Conservation (phyloP, 805 yeast species). For the Yamadazyma ubonensis region DNA sequence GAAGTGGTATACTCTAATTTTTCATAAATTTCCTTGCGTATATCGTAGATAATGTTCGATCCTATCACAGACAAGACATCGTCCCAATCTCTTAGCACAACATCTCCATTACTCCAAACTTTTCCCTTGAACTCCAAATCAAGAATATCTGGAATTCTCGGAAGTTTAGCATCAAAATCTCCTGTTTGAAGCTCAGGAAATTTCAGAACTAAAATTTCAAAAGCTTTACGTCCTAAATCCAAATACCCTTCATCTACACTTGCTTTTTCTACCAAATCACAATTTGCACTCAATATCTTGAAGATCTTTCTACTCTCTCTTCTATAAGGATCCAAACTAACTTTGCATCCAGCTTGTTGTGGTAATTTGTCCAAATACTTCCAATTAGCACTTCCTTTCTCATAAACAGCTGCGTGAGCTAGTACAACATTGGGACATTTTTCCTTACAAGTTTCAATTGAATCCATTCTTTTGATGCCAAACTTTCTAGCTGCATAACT, state of each 20-base stretch:
- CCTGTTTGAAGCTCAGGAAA: slow-evolving; percentile 46
- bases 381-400: slow-evolving; percentile 85
- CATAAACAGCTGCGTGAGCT: slow-evolving; percentile 93
- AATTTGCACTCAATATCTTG: slow-evolving; percentile 56
- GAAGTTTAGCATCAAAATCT: slow-evolving; percentile 33
- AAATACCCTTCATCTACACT: slow-evolving; percentile 92
- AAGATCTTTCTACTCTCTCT: slow-evolving; percentile 81
- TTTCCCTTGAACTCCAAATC: slow-evolving; percentile 33
- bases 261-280: slow-evolving; percentile 82
- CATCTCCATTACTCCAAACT: slow-evolving; percentile 19
- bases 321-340: slow-evolving; percentile 87
- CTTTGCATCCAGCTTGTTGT: slow-evolving; percentile 66
- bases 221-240: slow-evolving; percentile 72
- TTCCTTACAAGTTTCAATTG: slow-evolving; percentile 59
- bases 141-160: slow-evolving; percentile 41
- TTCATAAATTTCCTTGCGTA: slow-evolving; percentile 52
- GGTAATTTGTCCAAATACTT: slow-evolving; percentile 63
- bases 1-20: slow-evolving; percentile 82
- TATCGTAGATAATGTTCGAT: slow-evolving; percentile 52
- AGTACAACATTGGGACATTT: slow-evolving; percentile 76
- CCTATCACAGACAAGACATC: slow-evolving; percentile 71
- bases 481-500: slow-evolving; percentile 83
- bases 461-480: slow-evolving; percentile 80
- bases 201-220: slow-evolving; percentile 36
- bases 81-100: slow-evolving; percentile 58